phyloP scores from a whole-genome alignment of 345 rosid species.

The Camelina neglecta region DNA sequence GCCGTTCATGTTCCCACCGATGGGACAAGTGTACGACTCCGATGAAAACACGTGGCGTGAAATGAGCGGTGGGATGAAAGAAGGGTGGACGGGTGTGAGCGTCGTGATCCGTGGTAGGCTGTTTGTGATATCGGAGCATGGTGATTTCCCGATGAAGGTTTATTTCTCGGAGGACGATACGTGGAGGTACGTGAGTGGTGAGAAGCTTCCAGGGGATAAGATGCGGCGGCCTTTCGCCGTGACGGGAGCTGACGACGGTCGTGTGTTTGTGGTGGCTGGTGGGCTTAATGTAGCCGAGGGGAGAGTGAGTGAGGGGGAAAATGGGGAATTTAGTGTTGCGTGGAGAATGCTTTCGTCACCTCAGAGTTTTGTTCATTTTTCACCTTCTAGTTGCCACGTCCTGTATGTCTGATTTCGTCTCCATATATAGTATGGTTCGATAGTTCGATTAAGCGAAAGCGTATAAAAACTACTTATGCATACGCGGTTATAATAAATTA shows the following conservation, averaged over 20 bases:
- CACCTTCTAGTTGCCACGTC: constrained; percentile 66
- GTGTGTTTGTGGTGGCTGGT: constrained; percentile 59
- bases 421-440: too few relatives aligned
- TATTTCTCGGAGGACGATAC: constrained; percentile 52
- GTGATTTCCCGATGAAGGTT: constrained; percentile 68
- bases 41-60: constrained; percentile 59
- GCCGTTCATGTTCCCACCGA: constrained; percentile 72
- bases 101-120: constrained; percentile 50
- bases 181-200: constrained; percentile 67
- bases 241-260: constrained; percentile 47
- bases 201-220: constrained; percentile 50
- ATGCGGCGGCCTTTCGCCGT: constrained; percentile 64
- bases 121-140: constrained; percentile 71
- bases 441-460: too few relatives aligned
- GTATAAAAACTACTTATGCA: too few relatives aligned
- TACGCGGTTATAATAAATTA: too few relatives aligned
- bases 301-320: constrained; percentile 37
- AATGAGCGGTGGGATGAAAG: constrained; percentile 68
- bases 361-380: constrained; percentile 44
- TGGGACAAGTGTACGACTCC: constrained; percentile 59
- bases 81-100: constrained; percentile 76
- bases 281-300: constrained; percentile 68
- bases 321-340: constrained; percentile 45
- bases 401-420: constrained; percentile 48
- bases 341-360: constrained; percentile 61